Evolutionary conservation across 2,329 filamentous ascomycete genomes (phyloP).

Genomic region (Alternaria consortialis): DNA sequence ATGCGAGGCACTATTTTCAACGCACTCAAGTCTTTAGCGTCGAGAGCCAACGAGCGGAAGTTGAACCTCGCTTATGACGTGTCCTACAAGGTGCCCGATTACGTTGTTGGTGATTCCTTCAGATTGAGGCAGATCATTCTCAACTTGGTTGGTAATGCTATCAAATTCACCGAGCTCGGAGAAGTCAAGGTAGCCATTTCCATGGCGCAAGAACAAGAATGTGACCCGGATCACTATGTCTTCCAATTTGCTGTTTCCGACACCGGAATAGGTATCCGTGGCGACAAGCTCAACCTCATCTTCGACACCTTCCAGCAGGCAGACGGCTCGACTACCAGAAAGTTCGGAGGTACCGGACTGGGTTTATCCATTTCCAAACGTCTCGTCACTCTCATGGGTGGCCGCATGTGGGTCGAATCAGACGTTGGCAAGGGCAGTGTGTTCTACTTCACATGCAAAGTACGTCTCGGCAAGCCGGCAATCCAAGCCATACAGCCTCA

Average conservation of each 20-base stretch:
- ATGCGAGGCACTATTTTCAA: slow-evolving; percentile 96
- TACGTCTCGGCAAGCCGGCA: slow-evolving; percentile 83
- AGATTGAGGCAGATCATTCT: slow-evolving; percentile 94
- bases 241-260: slow-evolving; percentile 97
- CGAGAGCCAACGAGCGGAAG: slow-evolving; percentile 96
- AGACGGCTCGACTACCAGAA: slow-evolving; percentile 93
- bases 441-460: slow-evolving; percentile 96
- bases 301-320: slow-evolving; percentile 99
- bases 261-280: slow-evolving; percentile 94
- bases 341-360: slow-evolving; percentile 93
- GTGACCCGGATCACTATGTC: slow-evolving; percentile 79
- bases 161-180: slow-evolving; percentile 98
- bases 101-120: slow-evolving; percentile 96
- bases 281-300: slow-evolving; percentile 94
- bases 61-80: slow-evolving; percentile 93
- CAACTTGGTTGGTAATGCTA: slow-evolving; percentile 96
- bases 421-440: slow-evolving; percentile 89
- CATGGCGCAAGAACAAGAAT: slow-evolving; percentile 71
- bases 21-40: slow-evolving; percentile 93
- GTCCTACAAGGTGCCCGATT: slow-evolving; percentile 91
- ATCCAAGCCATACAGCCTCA: slow-evolving; percentile 81
- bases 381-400: slow-evolving; percentile 94
- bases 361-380: slow-evolving; percentile 95
- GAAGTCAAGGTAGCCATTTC: slow-evolving; percentile 95
- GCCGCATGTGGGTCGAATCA: slow-evolving; percentile 95